Conservation (phyloP, 164 flowering plant genomes). For the Vitis rotundifolia region DNA sequence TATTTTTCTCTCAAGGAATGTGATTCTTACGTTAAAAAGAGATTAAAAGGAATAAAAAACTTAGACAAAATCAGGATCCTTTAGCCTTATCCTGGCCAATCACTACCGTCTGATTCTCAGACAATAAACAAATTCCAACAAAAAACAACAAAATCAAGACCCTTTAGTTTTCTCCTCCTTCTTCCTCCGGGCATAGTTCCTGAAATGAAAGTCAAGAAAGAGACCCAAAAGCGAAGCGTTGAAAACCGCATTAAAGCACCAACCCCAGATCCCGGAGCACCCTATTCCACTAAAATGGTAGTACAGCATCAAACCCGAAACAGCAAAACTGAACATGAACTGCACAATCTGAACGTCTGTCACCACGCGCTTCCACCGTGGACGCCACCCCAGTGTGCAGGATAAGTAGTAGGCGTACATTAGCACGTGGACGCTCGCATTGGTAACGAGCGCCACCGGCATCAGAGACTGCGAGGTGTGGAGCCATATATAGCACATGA, state of each 20-base stretch:
- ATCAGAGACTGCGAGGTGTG: conserved; percentile 64
- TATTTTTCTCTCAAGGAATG: too few relatives aligned
- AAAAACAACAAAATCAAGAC: conserved; percentile 6
- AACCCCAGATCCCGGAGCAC: conserved; percentile 76
- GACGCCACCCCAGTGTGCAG: conserved; percentile 59
- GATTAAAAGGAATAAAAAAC: too few relatives aligned
- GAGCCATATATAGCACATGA: conserved; percentile 88
- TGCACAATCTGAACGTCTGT: conserved; percentile 87
- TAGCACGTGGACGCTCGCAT: conserved; percentile 70
- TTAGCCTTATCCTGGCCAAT: too few relatives aligned
- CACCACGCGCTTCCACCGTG: conserved; percentile 81
- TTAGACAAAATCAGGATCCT: too few relatives aligned
- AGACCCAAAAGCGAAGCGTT: conserved; percentile 75
- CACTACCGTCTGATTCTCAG: too few relatives aligned
- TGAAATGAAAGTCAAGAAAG: conserved; percentile 64
- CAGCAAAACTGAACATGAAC: conserved; percentile 68
- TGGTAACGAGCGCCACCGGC: conserved; percentile 81
- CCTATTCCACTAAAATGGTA: conserved; percentile 59
- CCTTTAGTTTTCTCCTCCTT: conserved; percentile 11
- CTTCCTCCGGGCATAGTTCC: conserved; percentile 43
- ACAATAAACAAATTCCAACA: neutral
- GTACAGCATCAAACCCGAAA: conserved; percentile 57
- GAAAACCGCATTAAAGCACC: conserved; percentile 86
- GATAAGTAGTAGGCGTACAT: conserved; percentile 83
- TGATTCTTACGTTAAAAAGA: too few relatives aligned